phyloP scores from a whole-genome alignment of 1,284 basidiomycete species.

The Sporisorium exsertum region DNA sequence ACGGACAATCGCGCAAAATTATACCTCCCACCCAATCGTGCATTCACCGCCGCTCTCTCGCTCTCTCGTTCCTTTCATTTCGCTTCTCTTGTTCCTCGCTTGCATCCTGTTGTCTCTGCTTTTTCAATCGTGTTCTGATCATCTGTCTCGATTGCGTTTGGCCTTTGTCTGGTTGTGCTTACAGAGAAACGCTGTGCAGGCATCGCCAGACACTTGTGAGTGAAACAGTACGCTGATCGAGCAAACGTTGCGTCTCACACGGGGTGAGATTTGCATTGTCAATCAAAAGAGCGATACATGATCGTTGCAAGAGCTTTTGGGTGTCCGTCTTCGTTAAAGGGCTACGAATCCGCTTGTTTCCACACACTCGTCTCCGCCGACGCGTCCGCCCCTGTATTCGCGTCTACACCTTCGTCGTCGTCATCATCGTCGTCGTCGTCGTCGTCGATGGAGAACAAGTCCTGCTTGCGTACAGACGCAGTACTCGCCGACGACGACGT shows the following conservation, averaged over 20 bases:
- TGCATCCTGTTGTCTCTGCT: neutral
- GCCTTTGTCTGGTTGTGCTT: too few species aligned
- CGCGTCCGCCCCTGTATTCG: neutral
- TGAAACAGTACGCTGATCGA: too few species aligned
- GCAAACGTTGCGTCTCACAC: neutral
- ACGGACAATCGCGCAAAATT: neutral
- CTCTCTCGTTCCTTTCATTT: neutral
- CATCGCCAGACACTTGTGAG: too few species aligned
- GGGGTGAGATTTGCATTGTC: neutral
- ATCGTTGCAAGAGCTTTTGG: too few species aligned
- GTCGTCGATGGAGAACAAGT: conserved; percentile 55
- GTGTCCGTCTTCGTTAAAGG: neutral
- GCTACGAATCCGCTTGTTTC: conserved; percentile 18
- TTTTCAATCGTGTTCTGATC: too few species aligned
- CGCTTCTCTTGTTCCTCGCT: neutral
- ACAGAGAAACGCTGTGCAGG: too few species aligned
- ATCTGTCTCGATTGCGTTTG: too few species aligned
- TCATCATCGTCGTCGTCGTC: conserved; percentile 45
- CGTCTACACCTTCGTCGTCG: neutral
- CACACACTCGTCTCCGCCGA: conserved; percentile 13
- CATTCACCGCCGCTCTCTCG: too few species aligned
- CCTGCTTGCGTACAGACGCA: conserved; percentile 9
- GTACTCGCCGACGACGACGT: neutral
- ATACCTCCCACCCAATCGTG: neutral
- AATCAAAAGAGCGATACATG: neutral